These are phyloP conservation scores for Candida ulmi DNA, from an alignment of 805 yeast genomes.

Conservation along the genomic window DNA sequence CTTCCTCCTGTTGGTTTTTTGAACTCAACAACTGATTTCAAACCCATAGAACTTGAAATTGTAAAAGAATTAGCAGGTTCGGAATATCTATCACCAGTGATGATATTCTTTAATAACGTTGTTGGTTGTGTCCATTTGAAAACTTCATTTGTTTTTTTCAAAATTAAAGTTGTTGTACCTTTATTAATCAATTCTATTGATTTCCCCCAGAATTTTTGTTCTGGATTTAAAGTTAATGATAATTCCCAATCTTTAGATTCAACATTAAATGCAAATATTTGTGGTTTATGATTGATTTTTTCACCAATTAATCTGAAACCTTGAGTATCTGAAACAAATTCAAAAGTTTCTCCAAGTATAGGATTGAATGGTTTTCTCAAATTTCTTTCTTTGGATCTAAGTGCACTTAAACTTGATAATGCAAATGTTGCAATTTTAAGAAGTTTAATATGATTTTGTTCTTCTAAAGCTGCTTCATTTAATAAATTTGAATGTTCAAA, in stretches of 20 bases:
- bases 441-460: conserved; percentile 48
- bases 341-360: conserved; percentile 87
- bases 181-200: conserved; percentile 75
- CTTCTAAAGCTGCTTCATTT: conserved; percentile 47
- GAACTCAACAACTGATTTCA: conserved; percentile 65
- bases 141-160: conserved; percentile 56
- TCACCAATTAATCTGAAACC: conserved; percentile 75
- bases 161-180: conserved; percentile 58
- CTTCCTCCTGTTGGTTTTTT: conserved; percentile 55
- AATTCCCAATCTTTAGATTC: conserved; percentile 72
- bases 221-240: conserved; percentile 60
- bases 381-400: conserved; percentile 70
- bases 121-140: conserved; percentile 82
- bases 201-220: conserved; percentile 94
- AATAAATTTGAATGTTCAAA: conserved; percentile 72
- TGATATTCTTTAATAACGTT: conserved; percentile 73
- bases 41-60: conserved; percentile 63
- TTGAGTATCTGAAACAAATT: conserved; percentile 77
- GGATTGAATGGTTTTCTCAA: conserved; percentile 93
- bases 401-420: conserved; percentile 61
- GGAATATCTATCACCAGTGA: conserved; percentile 92
- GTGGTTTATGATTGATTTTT: conserved; percentile 85
- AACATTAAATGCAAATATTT: conserved; percentile 73
- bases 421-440: conserved; percentile 80
- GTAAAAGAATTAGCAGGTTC: conserved; percentile 76